Evolutionary conservation across 2,329 filamentous ascomycete species (phyloP).

Genomic region (Rutstroemia sp.): DNA sequence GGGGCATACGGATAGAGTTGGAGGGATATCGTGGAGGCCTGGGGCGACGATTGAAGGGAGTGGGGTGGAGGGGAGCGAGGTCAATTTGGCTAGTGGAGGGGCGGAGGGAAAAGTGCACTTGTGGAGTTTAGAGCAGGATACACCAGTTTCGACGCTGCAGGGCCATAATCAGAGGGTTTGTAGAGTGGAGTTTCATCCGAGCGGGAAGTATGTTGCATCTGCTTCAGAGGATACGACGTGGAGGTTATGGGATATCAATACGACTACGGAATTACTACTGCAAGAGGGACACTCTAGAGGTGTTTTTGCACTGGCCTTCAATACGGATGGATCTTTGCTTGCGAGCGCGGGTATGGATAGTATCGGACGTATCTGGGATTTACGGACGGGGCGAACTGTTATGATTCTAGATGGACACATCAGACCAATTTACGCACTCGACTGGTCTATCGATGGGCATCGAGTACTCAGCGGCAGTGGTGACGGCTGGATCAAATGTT

Average conservation of each 20-base stretch:
- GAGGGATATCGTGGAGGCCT: conserved; percentile 85
- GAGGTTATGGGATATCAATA: conserved; percentile 91
- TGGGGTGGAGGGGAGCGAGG: conserved; percentile 62
- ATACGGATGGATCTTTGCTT: conserved; percentile 80
- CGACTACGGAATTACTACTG: conserved; percentile 71
- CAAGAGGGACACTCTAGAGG: conserved; percentile 95
- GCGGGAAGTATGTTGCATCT: conserved; percentile 80
- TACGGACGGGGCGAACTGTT: conserved; percentile 84
- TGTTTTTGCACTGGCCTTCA: conserved; percentile 86
- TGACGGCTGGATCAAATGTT: conserved; percentile 96
- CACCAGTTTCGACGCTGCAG: conserved; percentile 70
- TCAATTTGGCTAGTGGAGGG: conserved; percentile 86
- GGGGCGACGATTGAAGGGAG: conserved; percentile 65
- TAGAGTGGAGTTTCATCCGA: conserved; percentile 89
- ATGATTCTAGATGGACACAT: conserved; percentile 89
- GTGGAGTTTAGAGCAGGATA: conserved; percentile 84
- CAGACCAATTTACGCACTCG: conserved; percentile 84
- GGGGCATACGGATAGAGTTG: conserved; percentile 83
- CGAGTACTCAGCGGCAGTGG: conserved; percentile 88
- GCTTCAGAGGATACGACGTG: conserved; percentile 95
- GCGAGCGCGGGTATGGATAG: conserved; percentile 92
- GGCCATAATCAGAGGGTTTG: conserved; percentile 86
- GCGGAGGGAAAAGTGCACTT: conserved; percentile 82
- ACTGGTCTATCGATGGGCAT: conserved; percentile 88
- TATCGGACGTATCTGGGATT: conserved; percentile 91